Percentiles rank a stretch among this genome's conserved stretches.
phyloP scores from a whole-genome alignment of 2,329 filamentous ascomycete genomes.

The Rugonectria rugulosa region DNA sequence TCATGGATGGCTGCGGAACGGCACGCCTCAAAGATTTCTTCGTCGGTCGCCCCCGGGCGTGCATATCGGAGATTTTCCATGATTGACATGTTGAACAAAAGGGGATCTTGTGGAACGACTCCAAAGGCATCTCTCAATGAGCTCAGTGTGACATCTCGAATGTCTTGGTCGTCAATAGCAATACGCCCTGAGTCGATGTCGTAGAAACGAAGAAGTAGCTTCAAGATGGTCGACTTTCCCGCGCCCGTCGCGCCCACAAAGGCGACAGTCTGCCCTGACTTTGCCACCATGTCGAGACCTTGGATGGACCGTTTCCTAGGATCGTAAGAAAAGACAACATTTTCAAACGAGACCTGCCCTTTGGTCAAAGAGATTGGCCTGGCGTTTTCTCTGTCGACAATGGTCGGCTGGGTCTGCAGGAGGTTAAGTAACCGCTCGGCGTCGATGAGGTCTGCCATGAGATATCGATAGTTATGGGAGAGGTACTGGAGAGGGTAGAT shows the following conservation, averaged over 20 bases:
- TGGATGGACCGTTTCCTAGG: conserved; percentile 58
- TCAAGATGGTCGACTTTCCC: conserved; percentile 69
- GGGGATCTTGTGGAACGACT: conserved; percentile 70
- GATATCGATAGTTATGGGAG: conserved; percentile 36
- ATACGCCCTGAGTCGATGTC: conserved; percentile 63
- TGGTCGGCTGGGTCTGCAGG: conserved; percentile 63
- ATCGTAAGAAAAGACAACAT: conserved; percentile 65
- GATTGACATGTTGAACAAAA: conserved; percentile 70
- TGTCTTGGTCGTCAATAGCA: conserved; percentile 64
- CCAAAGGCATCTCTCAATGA: conserved; percentile 67
- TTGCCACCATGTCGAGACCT: conserved; percentile 56
- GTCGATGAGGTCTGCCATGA: conserved; percentile 62
- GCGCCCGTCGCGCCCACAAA: conserved; percentile 69
- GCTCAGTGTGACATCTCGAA: conserved; percentile 64
- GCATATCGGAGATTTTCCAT: conserved; percentile 72
- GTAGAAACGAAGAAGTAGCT: conserved; percentile 68
- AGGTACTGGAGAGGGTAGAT: conserved; percentile 50
- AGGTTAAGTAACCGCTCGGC: conserved; percentile 68
- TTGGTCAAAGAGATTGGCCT: conserved; percentile 51
- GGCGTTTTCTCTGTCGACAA: conserved; percentile 57
- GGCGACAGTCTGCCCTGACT: conserved; percentile 63
- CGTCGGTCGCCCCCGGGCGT: conserved; percentile 65
- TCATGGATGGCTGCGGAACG: conserved; percentile 69
- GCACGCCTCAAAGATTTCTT: conserved; percentile 67
- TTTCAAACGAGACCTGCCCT: conserved; percentile 61